Evolutionary conservation across 768 basidiomycete species (phyloP), one percentile per base, ranked within the genome.

Genomic region (Steccherinum ochraceum): DNA sequence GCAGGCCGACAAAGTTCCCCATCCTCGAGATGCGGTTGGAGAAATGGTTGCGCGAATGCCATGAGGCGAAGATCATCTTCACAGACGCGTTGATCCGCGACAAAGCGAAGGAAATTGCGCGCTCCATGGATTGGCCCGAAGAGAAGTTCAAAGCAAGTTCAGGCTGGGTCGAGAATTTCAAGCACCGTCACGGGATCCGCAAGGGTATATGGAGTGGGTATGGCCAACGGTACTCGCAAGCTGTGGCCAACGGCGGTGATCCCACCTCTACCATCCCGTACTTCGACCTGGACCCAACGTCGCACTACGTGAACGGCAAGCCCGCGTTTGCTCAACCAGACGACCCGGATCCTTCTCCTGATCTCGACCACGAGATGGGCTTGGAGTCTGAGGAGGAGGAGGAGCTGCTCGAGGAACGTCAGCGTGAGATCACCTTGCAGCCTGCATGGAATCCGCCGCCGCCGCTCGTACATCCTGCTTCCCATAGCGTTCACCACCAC

Each of bases 151-250:
- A 93, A 68, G 91, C 88, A n/a, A 89, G 85, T 61, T 82, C 86
- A 10, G 89, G 90, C 3, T 94, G 92, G 92, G 77, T 94, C 49
- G 90, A 93, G 64, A 90, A 90, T 64, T 94, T 93, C 74, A 93
- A 93, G 70, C 77, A 80, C 58, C 83, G 92, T 26, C 79, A 86
- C 56, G 81, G 81, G 52, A 88, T 94, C 54, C 77, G 80, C 40
- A 78, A 78, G 20, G 89, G 88, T 1, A 68, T 76, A 18, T 84
- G 78, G 77, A 23, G 16, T 35, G 30, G 30, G 30, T 35, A 35
- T 16, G 30, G 30, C 7, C 30, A 35, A 16, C 7, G 16, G 16
- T 35, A 35, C 30, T 35, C 30, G 7, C 30, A 35, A 16, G 30
- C 30, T 35, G 30, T 35, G 30, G 30, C 30, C 7, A 35, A 35